A percentile compares a stretch with the other conserved stretches of the same genome.
Evolutionary conservation across 2,329 filamentous ascomycete species (phyloP).

Genomic region (Blastomyces parvus): DNA sequence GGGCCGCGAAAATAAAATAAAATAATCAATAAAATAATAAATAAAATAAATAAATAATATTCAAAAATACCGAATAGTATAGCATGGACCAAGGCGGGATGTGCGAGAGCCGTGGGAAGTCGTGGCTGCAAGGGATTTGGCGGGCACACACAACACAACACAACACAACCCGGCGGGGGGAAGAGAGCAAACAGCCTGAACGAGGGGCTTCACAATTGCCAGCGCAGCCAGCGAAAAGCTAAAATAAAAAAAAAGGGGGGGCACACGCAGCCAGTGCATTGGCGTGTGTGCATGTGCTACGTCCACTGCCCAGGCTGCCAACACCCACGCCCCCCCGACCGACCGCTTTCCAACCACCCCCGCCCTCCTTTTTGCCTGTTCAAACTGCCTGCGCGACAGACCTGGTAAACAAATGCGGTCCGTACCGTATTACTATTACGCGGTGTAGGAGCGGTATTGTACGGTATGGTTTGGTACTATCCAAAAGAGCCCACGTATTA

Average conservation of each 20-base stretch:
- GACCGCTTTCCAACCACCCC: neutral
- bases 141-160: neutral
- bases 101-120: constrained; percentile 11
- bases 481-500: no score
- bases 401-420: no score
- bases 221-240: neutral
- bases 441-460: no score
- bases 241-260: neutral
- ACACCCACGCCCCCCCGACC: neutral
- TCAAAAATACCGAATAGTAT: no score
- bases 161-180: no score
- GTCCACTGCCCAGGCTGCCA: neutral
- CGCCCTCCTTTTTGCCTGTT: no score
- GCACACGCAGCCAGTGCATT: neutral
- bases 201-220: neutral
- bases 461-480: no score
- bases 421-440: no score
- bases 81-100: neutral
- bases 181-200: no score
- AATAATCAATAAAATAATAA: constrained; percentile 8
- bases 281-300: neutral
- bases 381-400: no score
- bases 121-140: constrained; percentile 6
- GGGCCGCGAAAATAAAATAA: constrained; percentile 4
- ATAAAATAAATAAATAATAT: no score